These are phyloP conservation scores for Heracleum sosnowskyi DNA, from an alignment of 129 eudicot genomes.

Conservation along the genomic window DNA sequence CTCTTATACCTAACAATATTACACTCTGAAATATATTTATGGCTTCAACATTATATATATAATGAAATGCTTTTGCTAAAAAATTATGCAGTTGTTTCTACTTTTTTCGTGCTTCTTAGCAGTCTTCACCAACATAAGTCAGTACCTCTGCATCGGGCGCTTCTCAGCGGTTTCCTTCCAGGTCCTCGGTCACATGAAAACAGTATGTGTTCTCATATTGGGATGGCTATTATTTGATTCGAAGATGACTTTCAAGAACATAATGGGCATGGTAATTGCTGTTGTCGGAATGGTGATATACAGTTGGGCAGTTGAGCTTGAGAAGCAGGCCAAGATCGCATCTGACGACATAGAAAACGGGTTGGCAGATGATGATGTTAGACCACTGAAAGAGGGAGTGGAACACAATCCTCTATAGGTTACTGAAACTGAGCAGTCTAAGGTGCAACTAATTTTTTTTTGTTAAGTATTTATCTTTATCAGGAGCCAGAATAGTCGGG, in stretches of 20 bases:
- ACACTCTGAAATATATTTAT: neutral
- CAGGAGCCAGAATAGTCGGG: neutral
- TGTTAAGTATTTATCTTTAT: neutral
- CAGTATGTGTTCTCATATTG: constrained; percentile 21
- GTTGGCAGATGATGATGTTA: constrained; percentile 20
- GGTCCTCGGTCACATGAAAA: constrained; percentile 31
- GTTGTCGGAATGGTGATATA: constrained; percentile 24
- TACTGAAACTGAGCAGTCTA: neutral
- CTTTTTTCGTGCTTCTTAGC: constrained; percentile 25
- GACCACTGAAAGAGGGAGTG: constrained; percentile 20
- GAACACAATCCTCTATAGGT: constrained; percentile 5
- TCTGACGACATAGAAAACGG: constrained; percentile 1
- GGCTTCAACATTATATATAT: neutral
- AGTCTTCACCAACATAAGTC: constrained; percentile 25
- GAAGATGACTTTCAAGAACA: constrained; percentile 21
- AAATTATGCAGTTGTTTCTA: constrained; percentile 13
- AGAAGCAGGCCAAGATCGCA: constrained; percentile 13
- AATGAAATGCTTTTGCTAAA: neutral
- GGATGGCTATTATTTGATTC: constrained; percentile 31
- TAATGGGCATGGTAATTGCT: constrained; percentile 21
- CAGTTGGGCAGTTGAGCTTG: constrained; percentile 28
- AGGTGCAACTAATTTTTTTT: too few relatives aligned
- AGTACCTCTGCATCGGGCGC: constrained; percentile 30
- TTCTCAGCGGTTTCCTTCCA: constrained; percentile 31
- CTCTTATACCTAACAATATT: neutral